Conservation (phyloP, 202 grass and related monocot genomes). For the Dendrocalamus latiflorus region DNA sequence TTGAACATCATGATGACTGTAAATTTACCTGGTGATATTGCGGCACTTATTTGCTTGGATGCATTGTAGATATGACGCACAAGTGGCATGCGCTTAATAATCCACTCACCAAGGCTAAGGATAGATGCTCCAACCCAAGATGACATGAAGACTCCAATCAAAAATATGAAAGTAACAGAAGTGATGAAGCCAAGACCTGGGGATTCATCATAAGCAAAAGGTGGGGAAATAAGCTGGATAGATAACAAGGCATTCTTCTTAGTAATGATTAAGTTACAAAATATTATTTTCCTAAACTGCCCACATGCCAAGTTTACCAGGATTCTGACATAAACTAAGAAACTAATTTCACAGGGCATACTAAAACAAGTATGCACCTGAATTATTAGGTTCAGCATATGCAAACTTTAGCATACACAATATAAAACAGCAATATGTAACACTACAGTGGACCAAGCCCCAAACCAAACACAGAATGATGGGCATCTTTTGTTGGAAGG, state of each 20-base stretch:
- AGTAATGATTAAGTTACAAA: background rate
- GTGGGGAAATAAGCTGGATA: background rate
- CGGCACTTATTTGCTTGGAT: conserved; percentile 91
- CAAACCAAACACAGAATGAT: background rate
- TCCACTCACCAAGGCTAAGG: conserved; percentile 89
- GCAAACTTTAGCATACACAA: background rate
- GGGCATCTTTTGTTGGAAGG: background rate
- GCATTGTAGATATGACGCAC: conserved; percentile 98
- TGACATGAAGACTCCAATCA: conserved; percentile 90
- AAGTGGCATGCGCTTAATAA: conserved; percentile 94
- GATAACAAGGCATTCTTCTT: background rate
- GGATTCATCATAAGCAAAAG: conserved; percentile 21
- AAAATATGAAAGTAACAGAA: conserved; percentile 82
- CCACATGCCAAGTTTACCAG: background rate
- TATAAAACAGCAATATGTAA: background rate
- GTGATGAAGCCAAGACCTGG: conserved; percentile 87
- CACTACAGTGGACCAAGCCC: background rate
- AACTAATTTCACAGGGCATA: background rate
- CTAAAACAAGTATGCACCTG: background rate
- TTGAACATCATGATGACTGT: background rate
- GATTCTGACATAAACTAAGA: background rate
- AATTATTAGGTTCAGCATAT: background rate
- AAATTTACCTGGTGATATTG: conserved; percentile 82
- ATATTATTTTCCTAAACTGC: background rate
- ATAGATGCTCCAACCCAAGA: conserved; percentile 87